Percentiles rank a stretch among this genome's conserved stretches.
Conservation (phyloP, 305 asterid species). For the Fraxinus velutina region DNA sequence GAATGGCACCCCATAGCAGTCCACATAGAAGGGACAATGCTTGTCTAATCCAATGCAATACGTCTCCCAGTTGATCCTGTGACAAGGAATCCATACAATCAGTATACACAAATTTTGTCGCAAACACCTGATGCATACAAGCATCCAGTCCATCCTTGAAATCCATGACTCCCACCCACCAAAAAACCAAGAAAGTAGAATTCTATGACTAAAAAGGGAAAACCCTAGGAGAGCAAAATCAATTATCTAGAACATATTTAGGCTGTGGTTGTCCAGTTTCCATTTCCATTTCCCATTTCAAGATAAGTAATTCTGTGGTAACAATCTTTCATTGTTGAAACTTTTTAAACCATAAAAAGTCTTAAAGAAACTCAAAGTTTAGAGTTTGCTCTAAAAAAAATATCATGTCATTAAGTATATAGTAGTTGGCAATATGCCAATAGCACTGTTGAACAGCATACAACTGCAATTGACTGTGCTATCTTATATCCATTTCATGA, state of each 20-base stretch:
- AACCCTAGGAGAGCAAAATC: not conserved
- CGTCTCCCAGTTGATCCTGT: constrained; percentile 95
- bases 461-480: not conserved
- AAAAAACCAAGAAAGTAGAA: not conserved
- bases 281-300: not conserved
- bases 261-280: not conserved
- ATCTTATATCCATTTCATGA: not conserved
- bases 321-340: constrained; percentile 7
- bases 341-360: not conserved
- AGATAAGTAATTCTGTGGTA: not conserved
- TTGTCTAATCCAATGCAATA: constrained; percentile 90
- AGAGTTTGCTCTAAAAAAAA: not conserved
- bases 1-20: constrained; percentile 85
- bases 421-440: not conserved
- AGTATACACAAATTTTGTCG: constrained; percentile 9
- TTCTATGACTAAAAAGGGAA: not conserved
- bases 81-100: constrained; percentile 25
- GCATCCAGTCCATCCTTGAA: not conserved
- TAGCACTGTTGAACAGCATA: not conserved
- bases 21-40: constrained; percentile 73
- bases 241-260: not conserved
- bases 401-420: not conserved
- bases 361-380: not conserved
- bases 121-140: constrained; percentile 12
- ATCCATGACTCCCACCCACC: not conserved